These are phyloP conservation scores for Mycena rebaudengoi DNA, from an alignment of 768 basidiomycete species.

Conservation along the genomic window DNA sequence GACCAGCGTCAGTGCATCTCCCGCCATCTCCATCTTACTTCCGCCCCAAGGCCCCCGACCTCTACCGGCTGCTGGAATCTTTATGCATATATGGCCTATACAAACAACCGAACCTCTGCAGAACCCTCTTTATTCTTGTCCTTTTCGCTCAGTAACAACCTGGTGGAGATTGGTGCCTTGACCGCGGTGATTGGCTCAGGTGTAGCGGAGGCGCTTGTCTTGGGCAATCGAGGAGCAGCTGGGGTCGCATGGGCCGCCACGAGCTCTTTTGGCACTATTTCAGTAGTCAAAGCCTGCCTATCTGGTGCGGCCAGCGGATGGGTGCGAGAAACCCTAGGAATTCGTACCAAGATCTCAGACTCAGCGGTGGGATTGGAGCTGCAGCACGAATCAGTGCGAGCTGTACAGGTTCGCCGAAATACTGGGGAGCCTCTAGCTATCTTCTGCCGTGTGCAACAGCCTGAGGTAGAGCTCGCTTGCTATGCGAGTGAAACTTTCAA, in stretches of 20 bases:
- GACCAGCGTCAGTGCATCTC: no score
- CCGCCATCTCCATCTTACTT: no score
- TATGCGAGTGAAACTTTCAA: not conserved
- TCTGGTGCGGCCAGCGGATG: constrained; percentile 34
- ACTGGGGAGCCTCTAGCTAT: constrained; percentile 25
- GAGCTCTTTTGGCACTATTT: constrained; percentile 37
- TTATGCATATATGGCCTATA: no score
- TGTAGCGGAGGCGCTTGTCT: constrained; percentile 32
- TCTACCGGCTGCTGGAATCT: no score
- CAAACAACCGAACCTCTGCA: no score
- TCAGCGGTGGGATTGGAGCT: constrained; percentile 36
- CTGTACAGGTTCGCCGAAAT: constrained; percentile 14
- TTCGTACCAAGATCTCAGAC: constrained; percentile 32
- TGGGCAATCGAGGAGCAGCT: constrained; percentile 38
- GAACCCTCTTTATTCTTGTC: no score
- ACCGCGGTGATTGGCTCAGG: constrained; percentile 37
- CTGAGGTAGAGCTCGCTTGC: not conserved
- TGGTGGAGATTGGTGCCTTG: constrained; percentile 28
- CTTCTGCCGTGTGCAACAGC: constrained; percentile 4
- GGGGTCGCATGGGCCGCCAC: constrained; percentile 41
- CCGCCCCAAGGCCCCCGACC: no score
- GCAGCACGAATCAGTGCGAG: constrained; percentile 2
- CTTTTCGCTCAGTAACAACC: constrained; percentile 16
- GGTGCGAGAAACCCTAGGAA: constrained; percentile 36
- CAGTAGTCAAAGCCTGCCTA: constrained; percentile 35